A percentile compares a stretch with the other conserved stretches of the same genome.
Evolutionary conservation across 2,329 filamentous ascomycete genomes (phyloP).

Genomic region (Sporothrix phasma): DNA sequence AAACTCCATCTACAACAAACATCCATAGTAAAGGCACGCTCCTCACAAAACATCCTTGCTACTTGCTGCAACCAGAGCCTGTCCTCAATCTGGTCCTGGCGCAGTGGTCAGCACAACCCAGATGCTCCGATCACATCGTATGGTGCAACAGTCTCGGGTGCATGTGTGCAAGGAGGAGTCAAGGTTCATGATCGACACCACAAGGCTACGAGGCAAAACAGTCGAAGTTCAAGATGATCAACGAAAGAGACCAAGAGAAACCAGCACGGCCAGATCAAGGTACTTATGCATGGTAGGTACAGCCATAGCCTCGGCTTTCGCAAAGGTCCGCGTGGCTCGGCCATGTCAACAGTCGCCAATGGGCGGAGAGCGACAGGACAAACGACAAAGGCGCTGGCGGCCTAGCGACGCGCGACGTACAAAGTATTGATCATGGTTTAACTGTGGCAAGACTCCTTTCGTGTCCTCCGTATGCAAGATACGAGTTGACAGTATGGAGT

Average conservation of each 20-base stretch:
- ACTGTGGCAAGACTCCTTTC: too few relatives aligned
- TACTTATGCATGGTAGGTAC: neutral
- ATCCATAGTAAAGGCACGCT: neutral
- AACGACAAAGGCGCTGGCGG: neutral
- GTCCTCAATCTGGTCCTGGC: neutral
- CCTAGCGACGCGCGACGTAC: too few relatives aligned
- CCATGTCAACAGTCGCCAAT: neutral
- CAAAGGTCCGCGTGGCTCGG: neutral
- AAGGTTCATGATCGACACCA: neutral
- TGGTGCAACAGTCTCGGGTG: neutral
- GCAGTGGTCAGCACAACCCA: neutral
- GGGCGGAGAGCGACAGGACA: neutral
- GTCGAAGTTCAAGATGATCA: neutral
- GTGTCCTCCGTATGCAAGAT: too few relatives aligned
- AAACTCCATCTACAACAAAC: neutral
- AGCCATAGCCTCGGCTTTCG: neutral
- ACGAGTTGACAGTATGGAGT: too few relatives aligned
- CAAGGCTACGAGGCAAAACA: neutral
- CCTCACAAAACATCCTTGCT: neutral
- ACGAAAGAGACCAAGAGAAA: neutral
- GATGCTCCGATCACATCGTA: neutral
- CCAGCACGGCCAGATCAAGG: neutral
- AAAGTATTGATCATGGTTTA: too few relatives aligned
- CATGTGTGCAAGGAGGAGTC: neutral
- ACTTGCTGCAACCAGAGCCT: neutral